phyloP scores from a whole-genome alignment of 1,139 yeast genomes.

The Maudiozyma humilis region DNA sequence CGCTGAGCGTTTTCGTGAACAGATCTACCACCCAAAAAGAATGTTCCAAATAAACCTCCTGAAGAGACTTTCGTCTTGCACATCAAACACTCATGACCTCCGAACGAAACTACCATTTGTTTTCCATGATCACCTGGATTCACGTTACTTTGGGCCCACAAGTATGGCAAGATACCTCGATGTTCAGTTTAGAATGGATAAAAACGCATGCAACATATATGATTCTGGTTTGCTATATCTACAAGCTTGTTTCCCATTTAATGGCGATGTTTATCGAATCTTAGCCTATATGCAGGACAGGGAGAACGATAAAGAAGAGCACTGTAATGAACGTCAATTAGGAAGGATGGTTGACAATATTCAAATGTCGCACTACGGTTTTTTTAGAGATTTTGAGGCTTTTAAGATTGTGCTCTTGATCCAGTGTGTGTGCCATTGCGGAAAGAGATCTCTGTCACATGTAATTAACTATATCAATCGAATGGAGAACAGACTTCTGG shows the following conservation, averaged over 20 bases:
- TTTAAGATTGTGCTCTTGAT: slow-evolving; percentile 52
- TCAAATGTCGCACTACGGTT: slow-evolving; percentile 23
- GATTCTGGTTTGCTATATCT: slow-evolving; percentile 28
- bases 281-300: slow-evolving; percentile 31
- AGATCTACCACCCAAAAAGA: slow-evolving; percentile 57
- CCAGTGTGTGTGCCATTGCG: slow-evolving; percentile 70
- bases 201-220: slow-evolving; percentile 19
- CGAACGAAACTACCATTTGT: slow-evolving; percentile 67
- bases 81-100: slow-evolving; percentile 59
- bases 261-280: slow-evolving; percentile 23
- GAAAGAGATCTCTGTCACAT: slow-evolving; percentile 82
- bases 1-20: slow-evolving; percentile 33
- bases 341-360: slow-evolving; percentile 31
- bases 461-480: slow-evolving; percentile 60
- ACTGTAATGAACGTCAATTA: slow-evolving; percentile 23
- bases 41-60: slow-evolving; percentile 71
- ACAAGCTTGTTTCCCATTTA: slow-evolving; percentile 29
- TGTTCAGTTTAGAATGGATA: slow-evolving; percentile 21
- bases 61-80: slow-evolving; percentile 69
- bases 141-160: slow-evolving; percentile 36
- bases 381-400: slow-evolving; percentile 35
- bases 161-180: slow-evolving; percentile 31
- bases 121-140: slow-evolving; percentile 52
- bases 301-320: neutral
- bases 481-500: slow-evolving; percentile 43